Base-by-base conservation (phyloP, 768 basidiomycete genomes). In the Rubroboletus satanas region DNA sequence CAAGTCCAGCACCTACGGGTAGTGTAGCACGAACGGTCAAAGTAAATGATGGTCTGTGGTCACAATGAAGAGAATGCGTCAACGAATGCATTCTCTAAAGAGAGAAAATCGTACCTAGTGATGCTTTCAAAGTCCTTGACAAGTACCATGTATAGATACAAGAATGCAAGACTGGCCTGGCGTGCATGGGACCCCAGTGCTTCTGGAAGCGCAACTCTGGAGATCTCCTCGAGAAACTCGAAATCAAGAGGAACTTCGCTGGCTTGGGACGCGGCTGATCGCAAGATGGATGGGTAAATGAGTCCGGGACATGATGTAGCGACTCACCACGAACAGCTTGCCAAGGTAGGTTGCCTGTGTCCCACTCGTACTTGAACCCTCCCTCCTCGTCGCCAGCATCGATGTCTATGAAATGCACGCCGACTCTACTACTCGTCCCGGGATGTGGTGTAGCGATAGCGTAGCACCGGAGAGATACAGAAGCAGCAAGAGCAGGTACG, bases 401-500 rank as follows among this genome's bases (percentile, higher is more conserved):
- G 31, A 98, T 81, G 69, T 98, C 93, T 51, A 82, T 74, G 56
- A 97, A 85, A 65, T 84, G 83, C 5, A 96, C 79, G 1, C 59
- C 58, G 1, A 70, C 50, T 1, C 84, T 62, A 61, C 83, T 87
- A 50, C 77, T 77, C 2, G 43, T 15, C 66, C 91, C 93, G 18
- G 81, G 71, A 49, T 90, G 84, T 12, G 90, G 88, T 4, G 85
- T 83, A 36, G 87, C 78, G 49, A 93, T 79, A 5, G 88, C 90
- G 73, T 93, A 99, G 71, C 95, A 98, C 48, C 97, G 89, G 47
- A 99, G 85, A 71, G 95, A 93, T 36, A 98, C 88, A 11, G 94
- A 87, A 29, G 95, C 95, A 14, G 96, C 96, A 48, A 99, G 83
- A 10, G 96, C 96, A 58, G 96, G 95, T 87, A 93, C 88, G 51